Evolutionary conservation across 2,329 filamentous ascomycete species (phyloP), one percentile per base, ranked within the genome.

Genomic region (Pseudogymnoascus sp.): DNA sequence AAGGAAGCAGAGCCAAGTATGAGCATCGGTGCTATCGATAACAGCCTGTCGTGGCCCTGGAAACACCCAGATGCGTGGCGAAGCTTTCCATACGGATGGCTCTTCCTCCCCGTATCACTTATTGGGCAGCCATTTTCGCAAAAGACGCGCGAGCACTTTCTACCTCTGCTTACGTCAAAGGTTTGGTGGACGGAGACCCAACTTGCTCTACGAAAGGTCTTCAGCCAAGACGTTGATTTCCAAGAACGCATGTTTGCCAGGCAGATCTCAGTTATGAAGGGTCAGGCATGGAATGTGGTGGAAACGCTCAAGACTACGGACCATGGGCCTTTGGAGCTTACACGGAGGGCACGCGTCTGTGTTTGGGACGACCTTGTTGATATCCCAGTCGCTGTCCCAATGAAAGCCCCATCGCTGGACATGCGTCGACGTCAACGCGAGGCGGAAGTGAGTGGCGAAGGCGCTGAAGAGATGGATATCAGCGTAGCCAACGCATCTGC

Each of bases 301-400:
- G 94, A 99, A 77, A 97, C 94, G 0, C 81, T 99, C 64, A 99
- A 99, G 74, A 89, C 89, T 16, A 80, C 85, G 0, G 94, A 97
- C 70, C 93, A 97, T 71, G 94, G 94, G 0, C 94, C 94, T 0
- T 79, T 99, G 16, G 94, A 97, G 75, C 83, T 99, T 60, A 97
- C 94, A 4, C 84, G 94, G 65, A 83, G 94, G 67, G 88, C 91
- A 57, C 86, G 93, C 68, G 93, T 99, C 16, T 96, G 92, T 69
- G 93, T 99, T 11, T 99, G 94, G 94, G 94, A 99, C 70, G 94
- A 99, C 71, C 78, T 97, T 20, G 94, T 99, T 20, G 94, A 99
- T 69, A 89, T 99, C 14, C 94, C 94, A 2, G 88, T 97, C 57
- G 94, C 92, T 2, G 91, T 97, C 33, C 93, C 93, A 22, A 87